These are phyloP conservation scores for Coemansia sp. DNA, from an alignment of 192 early-diverging fungal species.

Conservation along the genomic window DNA sequence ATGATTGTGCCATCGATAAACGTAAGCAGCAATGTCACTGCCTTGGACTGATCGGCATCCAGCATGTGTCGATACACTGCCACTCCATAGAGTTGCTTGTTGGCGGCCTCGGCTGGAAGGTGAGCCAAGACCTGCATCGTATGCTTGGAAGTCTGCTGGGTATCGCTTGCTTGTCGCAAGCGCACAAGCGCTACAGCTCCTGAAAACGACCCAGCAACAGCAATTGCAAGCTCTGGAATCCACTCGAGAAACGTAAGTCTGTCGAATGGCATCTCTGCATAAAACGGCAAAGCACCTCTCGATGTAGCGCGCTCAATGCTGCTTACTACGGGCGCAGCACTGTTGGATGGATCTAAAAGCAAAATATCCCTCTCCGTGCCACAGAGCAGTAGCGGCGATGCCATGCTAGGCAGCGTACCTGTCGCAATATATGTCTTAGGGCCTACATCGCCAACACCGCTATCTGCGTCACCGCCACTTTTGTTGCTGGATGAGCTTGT, in stretches of 20 bases:
- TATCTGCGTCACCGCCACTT: neutral
- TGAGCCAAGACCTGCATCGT: conserved; percentile 23
- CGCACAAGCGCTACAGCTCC: conserved; percentile 32
- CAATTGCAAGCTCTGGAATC: conserved; percentile 46
- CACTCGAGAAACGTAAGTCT: conserved; percentile 50
- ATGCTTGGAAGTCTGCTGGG: neutral
- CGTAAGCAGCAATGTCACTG: conserved; percentile 23
- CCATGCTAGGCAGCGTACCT: conserved; percentile 3
- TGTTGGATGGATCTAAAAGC: conserved; percentile 32
- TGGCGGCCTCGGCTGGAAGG: conserved; percentile 17
- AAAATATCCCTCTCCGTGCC: conserved; percentile 34
- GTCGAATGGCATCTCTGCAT: conserved; percentile 32
- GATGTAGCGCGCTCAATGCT: conserved; percentile 22
- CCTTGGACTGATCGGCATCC: conserved; percentile 2
- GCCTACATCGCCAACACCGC: neutral
- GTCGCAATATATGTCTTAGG: neutral
- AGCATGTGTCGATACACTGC: conserved; percentile 32
- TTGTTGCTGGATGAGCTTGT: conserved; percentile 3
- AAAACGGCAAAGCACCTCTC: conserved; percentile 16
- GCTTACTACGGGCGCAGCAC: conserved; percentile 27
- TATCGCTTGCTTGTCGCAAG: neutral
- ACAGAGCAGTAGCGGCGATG: conserved; percentile 39
- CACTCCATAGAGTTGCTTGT: conserved; percentile 39
- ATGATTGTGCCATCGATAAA: conserved; percentile 32
- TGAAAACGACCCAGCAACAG: conserved; percentile 27